Evolutionary conservation across 73 alveolate genomes (phyloP).

Genomic region (Tetrahymena thermophila): DNA sequence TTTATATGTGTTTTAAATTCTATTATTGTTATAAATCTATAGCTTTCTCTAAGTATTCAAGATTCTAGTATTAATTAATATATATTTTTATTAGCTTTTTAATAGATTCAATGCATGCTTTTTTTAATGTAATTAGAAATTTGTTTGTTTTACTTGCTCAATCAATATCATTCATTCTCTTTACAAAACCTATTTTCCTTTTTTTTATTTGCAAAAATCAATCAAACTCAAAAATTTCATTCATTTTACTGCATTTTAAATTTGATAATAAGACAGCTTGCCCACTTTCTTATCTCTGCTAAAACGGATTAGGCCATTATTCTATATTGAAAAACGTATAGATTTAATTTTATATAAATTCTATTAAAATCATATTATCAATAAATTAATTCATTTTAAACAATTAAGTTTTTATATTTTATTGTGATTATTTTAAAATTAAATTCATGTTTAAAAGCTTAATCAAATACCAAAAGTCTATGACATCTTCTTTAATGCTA

Average conservation of each 20-base stretch:
- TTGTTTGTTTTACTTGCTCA: neutral
- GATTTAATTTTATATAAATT: neutral
- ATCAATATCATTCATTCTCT: neutral
- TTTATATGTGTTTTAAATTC: neutral
- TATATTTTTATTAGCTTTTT: neutral
- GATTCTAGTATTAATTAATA: neutral
- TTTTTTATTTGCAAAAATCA: neutral
- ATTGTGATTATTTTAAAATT: too few species aligned
- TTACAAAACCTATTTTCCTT: neutral
- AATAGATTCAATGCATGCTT: neutral
- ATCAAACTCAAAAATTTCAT: neutral
- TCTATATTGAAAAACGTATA: neutral
- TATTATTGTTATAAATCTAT: neutral
- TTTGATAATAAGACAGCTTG: neutral
- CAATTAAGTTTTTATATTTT: too few species aligned
- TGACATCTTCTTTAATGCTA: too few species aligned
- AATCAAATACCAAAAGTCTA: too few species aligned
- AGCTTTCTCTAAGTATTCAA: neutral
- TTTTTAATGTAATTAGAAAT: neutral
- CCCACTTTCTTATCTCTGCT: neutral
- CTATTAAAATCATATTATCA: too few species aligned
- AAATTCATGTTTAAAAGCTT: too few species aligned
- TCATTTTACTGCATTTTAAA: neutral
- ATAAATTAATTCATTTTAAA: too few species aligned
- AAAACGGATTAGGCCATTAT: neutral